Conservation (phyloP, 495 filamentous ascomycete species). For the Filosporella fistucella region DNA sequence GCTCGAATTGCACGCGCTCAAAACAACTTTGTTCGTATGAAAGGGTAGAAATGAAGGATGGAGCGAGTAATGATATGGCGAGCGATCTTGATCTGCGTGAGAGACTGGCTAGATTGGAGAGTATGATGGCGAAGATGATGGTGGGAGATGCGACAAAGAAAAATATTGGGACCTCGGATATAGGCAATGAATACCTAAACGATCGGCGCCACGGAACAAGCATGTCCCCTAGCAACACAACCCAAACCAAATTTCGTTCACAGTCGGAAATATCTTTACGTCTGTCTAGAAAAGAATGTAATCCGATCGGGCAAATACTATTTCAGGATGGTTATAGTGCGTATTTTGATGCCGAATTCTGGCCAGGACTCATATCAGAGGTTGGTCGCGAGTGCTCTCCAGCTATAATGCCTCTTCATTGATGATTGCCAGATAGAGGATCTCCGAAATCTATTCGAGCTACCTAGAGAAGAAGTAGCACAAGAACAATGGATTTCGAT, state of each 20-base stretch:
- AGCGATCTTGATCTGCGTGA: slow-evolving; percentile 8
- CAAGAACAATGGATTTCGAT: background rate
- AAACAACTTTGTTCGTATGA: slow-evolving; percentile 16
- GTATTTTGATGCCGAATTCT: slow-evolving; percentile 16
- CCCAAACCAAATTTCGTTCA: background rate
- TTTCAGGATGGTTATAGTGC: slow-evolving; percentile 12
- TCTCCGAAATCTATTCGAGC: slow-evolving; percentile 10
- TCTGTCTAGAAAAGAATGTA: background rate
- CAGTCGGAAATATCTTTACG: background rate
- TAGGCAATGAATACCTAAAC: background rate
- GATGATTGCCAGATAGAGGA: slow-evolving; percentile 12
- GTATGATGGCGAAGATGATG: slow-evolving; percentile 11
- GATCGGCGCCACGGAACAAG: background rate
- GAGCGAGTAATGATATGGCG: background rate
- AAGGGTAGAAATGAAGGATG: too few relatives aligned
- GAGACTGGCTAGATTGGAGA: slow-evolving; percentile 9
- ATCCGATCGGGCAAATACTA: slow-evolving; percentile 11
- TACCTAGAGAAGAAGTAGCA: background rate
- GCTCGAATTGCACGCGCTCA: slow-evolving; percentile 25
- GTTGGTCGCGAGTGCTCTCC: background rate
- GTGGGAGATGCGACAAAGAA: background rate
- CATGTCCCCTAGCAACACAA: background rate
- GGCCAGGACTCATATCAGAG: slow-evolving; percentile 12
- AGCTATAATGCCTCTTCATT: background rate
- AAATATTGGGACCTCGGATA: background rate